A percentile compares a stretch with the other conserved stretches of the same genome.
Conservation (phyloP, 2,329 filamentous ascomycete genomes). For the Zymoseptoria pseudotritici region DNA sequence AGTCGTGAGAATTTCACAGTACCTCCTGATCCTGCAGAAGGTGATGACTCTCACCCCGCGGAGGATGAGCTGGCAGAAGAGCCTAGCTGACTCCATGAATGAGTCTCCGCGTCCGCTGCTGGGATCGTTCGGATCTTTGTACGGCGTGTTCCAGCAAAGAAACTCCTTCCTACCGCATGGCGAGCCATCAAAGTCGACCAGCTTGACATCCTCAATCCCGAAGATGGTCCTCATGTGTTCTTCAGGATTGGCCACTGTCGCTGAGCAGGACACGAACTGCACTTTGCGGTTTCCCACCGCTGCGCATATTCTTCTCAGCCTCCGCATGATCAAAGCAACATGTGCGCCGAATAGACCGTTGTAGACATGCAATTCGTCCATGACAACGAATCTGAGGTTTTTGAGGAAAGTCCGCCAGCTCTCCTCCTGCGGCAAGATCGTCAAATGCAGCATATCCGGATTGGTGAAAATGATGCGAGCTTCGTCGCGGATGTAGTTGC, state of each 20-base stretch:
- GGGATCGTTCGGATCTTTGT: slow-evolving; percentile 79
- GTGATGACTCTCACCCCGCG: slow-evolving; percentile 86
- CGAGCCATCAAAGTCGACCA: slow-evolving; percentile 88
- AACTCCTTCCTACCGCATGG: slow-evolving; percentile 92
- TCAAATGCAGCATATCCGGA: slow-evolving; percentile 94
- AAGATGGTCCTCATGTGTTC: slow-evolving; percentile 94
- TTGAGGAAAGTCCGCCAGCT: slow-evolving; percentile 82
- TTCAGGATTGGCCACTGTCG: slow-evolving; percentile 86
- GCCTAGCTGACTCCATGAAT: slow-evolving; percentile 74
- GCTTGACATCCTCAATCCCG: slow-evolving; percentile 68
- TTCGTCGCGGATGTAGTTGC: slow-evolving; percentile 76
- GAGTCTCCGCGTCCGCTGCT: slow-evolving; percentile 78
- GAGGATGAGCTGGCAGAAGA: slow-evolving; percentile 85
- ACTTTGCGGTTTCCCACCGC: slow-evolving; percentile 79
- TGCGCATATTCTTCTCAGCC: slow-evolving; percentile 78
- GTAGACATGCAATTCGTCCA: slow-evolving; percentile 86
- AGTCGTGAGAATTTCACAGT: slow-evolving; percentile 76
- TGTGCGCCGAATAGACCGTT: slow-evolving; percentile 92
- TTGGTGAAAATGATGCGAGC: slow-evolving; percentile 95
- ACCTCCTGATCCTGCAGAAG: slow-evolving; percentile 80
- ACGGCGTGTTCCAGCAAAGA: slow-evolving; percentile 95
- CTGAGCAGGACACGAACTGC: slow-evolving; percentile 91
- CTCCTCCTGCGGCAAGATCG: slow-evolving; percentile 85
- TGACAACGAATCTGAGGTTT: slow-evolving; percentile 81
- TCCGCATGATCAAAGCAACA: slow-evolving; percentile 88